Base-by-base conservation (phyloP, 768 basidiomycete species). In the Suillus paluster region DNA sequence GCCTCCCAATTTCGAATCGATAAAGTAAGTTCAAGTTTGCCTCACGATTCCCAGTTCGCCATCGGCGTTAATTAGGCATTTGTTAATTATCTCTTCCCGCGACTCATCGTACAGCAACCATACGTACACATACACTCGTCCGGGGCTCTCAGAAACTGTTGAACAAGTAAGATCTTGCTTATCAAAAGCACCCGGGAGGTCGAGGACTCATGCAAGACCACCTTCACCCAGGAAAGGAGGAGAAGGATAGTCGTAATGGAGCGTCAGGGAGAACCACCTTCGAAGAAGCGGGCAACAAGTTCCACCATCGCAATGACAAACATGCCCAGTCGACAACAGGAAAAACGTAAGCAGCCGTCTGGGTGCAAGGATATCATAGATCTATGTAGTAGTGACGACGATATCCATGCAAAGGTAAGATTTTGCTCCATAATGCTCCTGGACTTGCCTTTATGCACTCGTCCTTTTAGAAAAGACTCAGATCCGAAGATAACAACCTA, bases 371-470 rank as follows among this genome's bases (percentile, higher is more conserved):
- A 73, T 23, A 46, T 76, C 55, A 70, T 66, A 36, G 65, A 76
- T 42, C 65, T 67, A 3, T 74, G 73, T n/a, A 73, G 75, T 53
- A 74, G 74, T 23, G 73, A 76, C 34, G 38, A 63, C 9, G 73
- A 73, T n/a, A 41, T 2, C 12, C 61, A 67, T 25, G 21, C 44
- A 39, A 74, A 74, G 62, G 73, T 71, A 25, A 25, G 73, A 63
- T 45, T 11, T 21, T 2, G 11, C 10, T 21, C 8, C 41, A 4
- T 62, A 44, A 10, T 3, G 10, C 1, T 57, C 0, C 5, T 27
- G 5, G 33, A 27, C 45, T 46, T 52, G 4, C 4, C 64, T 19
- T n/a, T 6, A 41, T 34, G 8, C 5, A n/a, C 19, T n/a, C n/a
- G 49, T 50, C 30, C 11, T 57, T 34, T 38, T 59, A 73, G 73